Evolutionary conservation across 1,284 basidiomycete species (phyloP).

Genomic region (Rhodotorula glutinis): DNA sequence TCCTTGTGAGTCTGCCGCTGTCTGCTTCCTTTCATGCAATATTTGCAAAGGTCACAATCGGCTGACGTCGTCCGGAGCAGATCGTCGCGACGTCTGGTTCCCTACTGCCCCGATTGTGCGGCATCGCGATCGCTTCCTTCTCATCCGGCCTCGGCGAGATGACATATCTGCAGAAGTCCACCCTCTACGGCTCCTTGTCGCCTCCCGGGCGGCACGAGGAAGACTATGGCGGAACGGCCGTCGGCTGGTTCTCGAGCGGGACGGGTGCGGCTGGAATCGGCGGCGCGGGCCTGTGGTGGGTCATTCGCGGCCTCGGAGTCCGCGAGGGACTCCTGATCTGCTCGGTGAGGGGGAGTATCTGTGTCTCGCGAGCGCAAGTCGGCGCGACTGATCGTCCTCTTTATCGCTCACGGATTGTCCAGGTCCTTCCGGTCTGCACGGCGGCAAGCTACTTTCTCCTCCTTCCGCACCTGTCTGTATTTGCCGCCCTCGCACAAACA

Average conservation of each 20-base stretch:
- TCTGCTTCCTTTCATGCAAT: too few relatives aligned
- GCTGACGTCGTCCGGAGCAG: slow-evolving; percentile 51
- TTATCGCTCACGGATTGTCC: neutral
- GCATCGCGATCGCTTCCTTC: slow-evolving; percentile 85
- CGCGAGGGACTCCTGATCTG: slow-evolving; percentile 72
- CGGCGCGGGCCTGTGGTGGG: slow-evolving; percentile 93
- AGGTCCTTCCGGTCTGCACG: slow-evolving; percentile 72
- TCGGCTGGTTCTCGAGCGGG: slow-evolving; percentile 57
- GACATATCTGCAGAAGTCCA: slow-evolving; percentile 90
- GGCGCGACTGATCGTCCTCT: neutral
- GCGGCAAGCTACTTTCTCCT: slow-evolving; percentile 70
- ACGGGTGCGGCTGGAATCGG: slow-evolving; percentile 92
- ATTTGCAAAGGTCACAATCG: too few relatives aligned
- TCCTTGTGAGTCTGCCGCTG: slow-evolving; percentile 60
- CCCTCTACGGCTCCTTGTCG: slow-evolving; percentile 47
- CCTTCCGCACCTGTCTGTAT: slow-evolving; percentile 56
- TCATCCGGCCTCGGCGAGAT: slow-evolving; percentile 91
- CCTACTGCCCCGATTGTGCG: slow-evolving; percentile 69
- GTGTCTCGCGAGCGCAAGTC: neutral
- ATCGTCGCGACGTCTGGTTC: slow-evolving; percentile 73
- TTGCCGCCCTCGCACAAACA: slow-evolving; percentile 47
- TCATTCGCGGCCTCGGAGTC: slow-evolving; percentile 80
- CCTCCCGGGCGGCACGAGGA: neutral
- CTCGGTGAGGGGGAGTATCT: slow-evolving; percentile 25
- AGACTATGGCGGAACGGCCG: slow-evolving; percentile 43